Conservation (phyloP, 129 eudicot genomes). For the Artemisia tridentata region DNA sequence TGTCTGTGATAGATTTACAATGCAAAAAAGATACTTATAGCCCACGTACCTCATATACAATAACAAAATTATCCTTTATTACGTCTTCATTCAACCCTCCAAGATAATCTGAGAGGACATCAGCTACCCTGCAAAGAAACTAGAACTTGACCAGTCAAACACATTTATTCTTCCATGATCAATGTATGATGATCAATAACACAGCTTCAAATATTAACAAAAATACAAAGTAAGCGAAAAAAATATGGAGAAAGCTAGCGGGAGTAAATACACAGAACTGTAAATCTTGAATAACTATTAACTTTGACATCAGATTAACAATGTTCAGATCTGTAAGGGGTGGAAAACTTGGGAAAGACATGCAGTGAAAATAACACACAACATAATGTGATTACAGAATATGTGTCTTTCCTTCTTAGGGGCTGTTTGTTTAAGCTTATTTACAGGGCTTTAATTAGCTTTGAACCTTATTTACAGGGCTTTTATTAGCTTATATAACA, state of each 20-base stretch:
- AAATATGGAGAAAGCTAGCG: not conserved
- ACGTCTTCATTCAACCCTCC: constrained; percentile 92
- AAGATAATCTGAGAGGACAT: constrained; percentile 86
- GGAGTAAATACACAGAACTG: not conserved
- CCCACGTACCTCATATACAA: constrained; percentile 81
- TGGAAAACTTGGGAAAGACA: no score
- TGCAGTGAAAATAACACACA: no score
- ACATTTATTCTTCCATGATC: not conserved
- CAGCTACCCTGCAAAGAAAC: constrained; percentile 99
- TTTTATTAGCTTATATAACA: no score
- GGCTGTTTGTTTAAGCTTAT: no score
- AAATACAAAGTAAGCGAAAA: not conserved
- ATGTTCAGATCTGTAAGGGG: not conserved
- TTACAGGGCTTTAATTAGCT: no score
- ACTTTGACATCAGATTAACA: constrained; percentile 9
- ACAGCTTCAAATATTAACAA: constrained; percentile 3
- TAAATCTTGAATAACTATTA: not conserved
- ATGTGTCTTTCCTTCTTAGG: no score
- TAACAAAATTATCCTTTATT: constrained; percentile 91
- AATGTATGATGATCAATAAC: not conserved
- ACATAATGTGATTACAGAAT: no score
- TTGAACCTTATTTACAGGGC: no score
- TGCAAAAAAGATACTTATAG: constrained; percentile 11
- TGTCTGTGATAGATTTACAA: not conserved
- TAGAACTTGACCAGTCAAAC: constrained; percentile 51